Conservation (phyloP, 108 stramenopile species). For the Fistulifera pelliculosa region DNA sequence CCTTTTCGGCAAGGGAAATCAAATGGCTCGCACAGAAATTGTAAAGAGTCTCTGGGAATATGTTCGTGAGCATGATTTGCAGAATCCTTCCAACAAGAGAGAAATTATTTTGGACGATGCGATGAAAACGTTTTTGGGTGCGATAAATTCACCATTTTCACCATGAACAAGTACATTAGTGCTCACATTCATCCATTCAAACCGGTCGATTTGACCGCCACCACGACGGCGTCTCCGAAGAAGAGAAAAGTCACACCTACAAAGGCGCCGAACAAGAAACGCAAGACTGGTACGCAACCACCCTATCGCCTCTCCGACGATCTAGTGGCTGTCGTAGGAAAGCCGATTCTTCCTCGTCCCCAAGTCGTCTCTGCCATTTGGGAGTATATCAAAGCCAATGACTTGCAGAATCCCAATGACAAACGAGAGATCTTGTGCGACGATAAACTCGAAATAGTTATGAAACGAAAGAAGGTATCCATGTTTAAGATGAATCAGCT, state of each 20-base stretch:
- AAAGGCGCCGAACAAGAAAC: slow-evolving; percentile 23
- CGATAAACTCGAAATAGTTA: slow-evolving; percentile 50
- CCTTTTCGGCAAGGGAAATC: slow-evolving; percentile 46
- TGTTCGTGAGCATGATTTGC: slow-evolving; percentile 69
- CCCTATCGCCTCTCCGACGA: slow-evolving; percentile 68
- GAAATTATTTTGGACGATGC: slow-evolving; percentile 68
- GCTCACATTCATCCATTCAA: slow-evolving; percentile 71
- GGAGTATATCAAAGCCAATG: slow-evolving; percentile 79
- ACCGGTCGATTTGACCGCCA: slow-evolving; percentile 65
- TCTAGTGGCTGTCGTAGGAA: slow-evolving; percentile 55
- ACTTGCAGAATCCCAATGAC: slow-evolving; percentile 79
- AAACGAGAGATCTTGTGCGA: slow-evolving; percentile 85
- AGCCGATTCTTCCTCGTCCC: slow-evolving; percentile 58
- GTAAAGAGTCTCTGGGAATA: slow-evolving; percentile 84
- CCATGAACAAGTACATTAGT: slow-evolving; percentile 75
- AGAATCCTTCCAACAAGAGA: slow-evolving; percentile 77
- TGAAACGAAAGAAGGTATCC: slow-evolving; percentile 75
- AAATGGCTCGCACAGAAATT: slow-evolving; percentile 68
- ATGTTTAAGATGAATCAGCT: slow-evolving; percentile 87
- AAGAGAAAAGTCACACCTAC: slow-evolving; percentile 11
- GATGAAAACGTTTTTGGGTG: slow-evolving; percentile 65
- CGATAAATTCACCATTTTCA: slow-evolving; percentile 78
- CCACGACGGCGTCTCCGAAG: slow-evolving; percentile 13
- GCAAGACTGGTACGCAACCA: slow-evolving; percentile 53
- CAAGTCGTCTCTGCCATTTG: slow-evolving; percentile 77